Conservation (phyloP, 2,329 filamentous ascomycete genomes). For the Aspergillus amoenus region DNA sequence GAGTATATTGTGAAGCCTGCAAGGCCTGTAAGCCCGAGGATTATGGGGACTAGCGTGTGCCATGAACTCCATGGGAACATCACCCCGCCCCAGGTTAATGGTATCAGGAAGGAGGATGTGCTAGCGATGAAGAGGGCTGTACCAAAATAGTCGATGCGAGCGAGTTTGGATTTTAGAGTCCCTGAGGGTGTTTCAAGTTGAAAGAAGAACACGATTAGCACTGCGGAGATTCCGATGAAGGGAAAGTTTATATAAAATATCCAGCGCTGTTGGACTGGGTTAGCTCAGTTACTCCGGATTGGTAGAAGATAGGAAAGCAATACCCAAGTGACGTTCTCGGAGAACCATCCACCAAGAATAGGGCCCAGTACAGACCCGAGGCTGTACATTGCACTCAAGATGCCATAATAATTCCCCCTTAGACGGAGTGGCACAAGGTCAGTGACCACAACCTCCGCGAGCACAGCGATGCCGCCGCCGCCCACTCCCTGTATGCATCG, state of each 20-base stretch:
- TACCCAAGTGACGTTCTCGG: slow-evolving; percentile 22
- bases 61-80: slow-evolving; percentile 32
- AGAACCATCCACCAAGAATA: slow-evolving; percentile 35
- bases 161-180: slow-evolving; percentile 7
- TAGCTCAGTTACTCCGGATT: background rate
- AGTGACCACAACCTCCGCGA: slow-evolving; percentile 47
- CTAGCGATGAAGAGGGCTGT: slow-evolving; percentile 27
- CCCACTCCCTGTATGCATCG: slow-evolving; percentile 57
- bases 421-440: slow-evolving; percentile 47
- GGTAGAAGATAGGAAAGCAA: too few relatives aligned
- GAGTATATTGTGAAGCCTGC: slow-evolving; percentile 22
- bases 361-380: slow-evolving; percentile 50
- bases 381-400: slow-evolving; percentile 21
- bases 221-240: slow-evolving; percentile 21
- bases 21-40: slow-evolving; percentile 26
- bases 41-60: slow-evolving; percentile 27
- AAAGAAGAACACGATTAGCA: slow-evolving; percentile 23
- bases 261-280: slow-evolving; percentile 21
- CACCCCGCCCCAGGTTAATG: slow-evolving; percentile 32
- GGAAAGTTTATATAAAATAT: slow-evolving; percentile 33
- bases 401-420: slow-evolving; percentile 25
- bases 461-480: slow-evolving; percentile 42
- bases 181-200: slow-evolving; percentile 8
- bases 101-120: slow-evolving; percentile 30
- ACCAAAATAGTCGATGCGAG: slow-evolving; percentile 30